Evolutionary conservation across 2,329 filamentous ascomycete genomes (phyloP), one percentile per base, ranked within the genome.

Genomic region (Trichoderma harzianum): DNA sequence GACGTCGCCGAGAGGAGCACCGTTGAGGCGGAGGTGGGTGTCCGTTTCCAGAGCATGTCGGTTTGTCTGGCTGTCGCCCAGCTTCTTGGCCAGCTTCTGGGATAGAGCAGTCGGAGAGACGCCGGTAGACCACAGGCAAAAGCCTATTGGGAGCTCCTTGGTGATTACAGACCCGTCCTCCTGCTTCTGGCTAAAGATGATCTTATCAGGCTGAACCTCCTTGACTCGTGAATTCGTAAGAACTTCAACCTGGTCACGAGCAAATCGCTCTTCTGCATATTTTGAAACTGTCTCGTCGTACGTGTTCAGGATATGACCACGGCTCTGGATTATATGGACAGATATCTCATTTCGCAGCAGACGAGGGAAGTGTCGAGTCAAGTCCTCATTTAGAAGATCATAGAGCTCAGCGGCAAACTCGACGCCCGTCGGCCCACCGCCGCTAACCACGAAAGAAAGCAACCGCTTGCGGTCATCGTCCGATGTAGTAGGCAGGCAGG

Each of bases 111-210:
- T 93, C 79, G 97, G 96, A 0, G 95, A 86, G 55, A 99, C 95
- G 73, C 96, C 96, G 0, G 96, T 99, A 0, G 96, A 98, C 96
- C 96, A 99, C 16, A 99, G 86, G 77, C 96, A 98, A 84, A 99
- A 97, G 32, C 94, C 96, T 86, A 94, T 95, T 0, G 96, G 95
- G 0, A 99, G 89, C 78, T 99, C 96, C 80, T 99, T 99, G 28
- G 90, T 92, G n/a, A 97, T 77, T 0, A 91, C 82, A 34, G 90
- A 88, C 57, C 94, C 94, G 69, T 94, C 85, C 4, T 92, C 88
- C 63, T 86, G 86, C 78, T 93, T 92, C 80, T 99, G 95, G 0
- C 92, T 92, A 83, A 97, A 99, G 28, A 97, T 82, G 73, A 99
- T 97, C 78, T 89, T 92, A 80, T 98, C 94, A 0, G 88, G 81